A percentile compares a stretch with the other conserved stretches of the same genome.
These are phyloP conservation scores for Annulohypoxylon truncatum DNA, from an alignment of 2,329 filamentous ascomycete species.

Conservation along the genomic window DNA sequence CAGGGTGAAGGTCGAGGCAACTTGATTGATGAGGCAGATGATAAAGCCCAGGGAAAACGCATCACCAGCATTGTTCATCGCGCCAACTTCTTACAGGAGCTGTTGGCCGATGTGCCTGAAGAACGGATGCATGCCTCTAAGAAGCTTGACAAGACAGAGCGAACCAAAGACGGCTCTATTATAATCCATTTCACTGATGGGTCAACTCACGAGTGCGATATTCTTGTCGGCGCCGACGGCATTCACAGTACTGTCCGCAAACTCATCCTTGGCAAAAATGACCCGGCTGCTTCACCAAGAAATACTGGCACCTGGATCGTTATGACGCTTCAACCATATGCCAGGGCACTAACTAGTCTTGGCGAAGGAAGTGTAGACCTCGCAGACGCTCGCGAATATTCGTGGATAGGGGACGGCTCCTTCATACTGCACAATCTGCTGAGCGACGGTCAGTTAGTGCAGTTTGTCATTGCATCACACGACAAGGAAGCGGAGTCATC, in stretches of 20 bases:
- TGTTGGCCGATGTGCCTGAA: constrained; percentile 32
- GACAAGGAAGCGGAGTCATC: constrained; percentile 28
- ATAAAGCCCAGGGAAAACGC: background rate
- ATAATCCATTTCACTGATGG: constrained; percentile 40
- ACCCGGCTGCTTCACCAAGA: constrained; percentile 35
- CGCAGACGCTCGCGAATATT: constrained; percentile 42
- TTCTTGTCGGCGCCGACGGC: constrained; percentile 55
- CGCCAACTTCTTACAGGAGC: constrained; percentile 35
- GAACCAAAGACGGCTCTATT: constrained; percentile 1
- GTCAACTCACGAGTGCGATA: constrained; percentile 47
- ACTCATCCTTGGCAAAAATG: constrained; percentile 48
- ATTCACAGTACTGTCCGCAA: constrained; percentile 54
- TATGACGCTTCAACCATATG: constrained; percentile 42
- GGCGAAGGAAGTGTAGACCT: constrained; percentile 31
- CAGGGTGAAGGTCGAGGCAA: constrained; percentile 28
- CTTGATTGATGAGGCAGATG: constrained; percentile 25
- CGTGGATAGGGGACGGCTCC: constrained; percentile 36
- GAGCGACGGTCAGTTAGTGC: constrained; percentile 37
- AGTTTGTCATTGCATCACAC: constrained; percentile 35
- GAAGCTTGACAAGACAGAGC: constrained; percentile 31
- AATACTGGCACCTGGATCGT: constrained; percentile 42
- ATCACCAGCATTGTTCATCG: constrained; percentile 8
- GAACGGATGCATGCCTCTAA: constrained; percentile 43
- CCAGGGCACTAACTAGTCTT: constrained; percentile 34
- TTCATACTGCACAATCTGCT: constrained; percentile 38